phyloP scores from a whole-genome alignment of 441 rosid genomes.

The Dalechampia spathulata region DNA sequence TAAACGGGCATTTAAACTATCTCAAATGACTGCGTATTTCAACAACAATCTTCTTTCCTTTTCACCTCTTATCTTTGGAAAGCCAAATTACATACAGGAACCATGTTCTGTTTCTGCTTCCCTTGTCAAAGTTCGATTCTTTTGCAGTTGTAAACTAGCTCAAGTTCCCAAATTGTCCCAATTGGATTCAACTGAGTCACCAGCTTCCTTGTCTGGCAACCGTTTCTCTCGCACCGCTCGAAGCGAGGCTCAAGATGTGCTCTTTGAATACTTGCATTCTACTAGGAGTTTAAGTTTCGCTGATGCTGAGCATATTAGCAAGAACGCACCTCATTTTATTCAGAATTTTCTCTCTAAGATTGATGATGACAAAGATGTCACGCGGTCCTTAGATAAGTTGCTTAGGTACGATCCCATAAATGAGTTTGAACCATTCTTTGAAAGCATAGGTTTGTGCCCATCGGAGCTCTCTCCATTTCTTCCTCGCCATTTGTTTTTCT shows the following conservation, averaged over 20 bases:
- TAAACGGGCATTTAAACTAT: conserved; percentile 16
- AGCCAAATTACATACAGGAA: conserved; percentile 11
- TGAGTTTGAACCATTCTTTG: conserved; percentile 77
- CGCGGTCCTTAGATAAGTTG: conserved; percentile 33
- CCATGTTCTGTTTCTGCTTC: conserved; percentile 25
- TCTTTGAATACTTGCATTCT: conserved; percentile 63
- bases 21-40: conserved; percentile 32
- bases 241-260: conserved; percentile 46
- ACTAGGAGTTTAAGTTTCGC: conserved; percentile 46
- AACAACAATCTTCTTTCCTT: conserved; percentile 20
- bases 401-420: conserved; percentile 71
- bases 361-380: conserved; percentile 35
- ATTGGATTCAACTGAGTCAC: conserved; percentile 20
- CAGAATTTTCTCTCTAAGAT: conserved; percentile 40
- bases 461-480: conserved; percentile 35
- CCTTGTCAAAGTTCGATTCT: conserved; percentile 20
- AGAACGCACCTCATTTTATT: conserved; percentile 55
- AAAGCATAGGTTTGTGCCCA: conserved; percentile 64
- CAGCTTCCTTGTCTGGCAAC: conserved; percentile 18
- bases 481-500: conserved; percentile 41
- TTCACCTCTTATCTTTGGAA: conserved; percentile 20
- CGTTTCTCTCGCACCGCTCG: conserved; percentile 34
- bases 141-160: conserved; percentile 21
- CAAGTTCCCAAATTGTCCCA: conserved; percentile 12
- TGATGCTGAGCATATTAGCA: conserved; percentile 82